Evolutionary conservation across 2,329 filamentous ascomycete genomes (phyloP), one percentile per base, ranked within the genome.

Genomic region (Graphilbum sp.): DNA sequence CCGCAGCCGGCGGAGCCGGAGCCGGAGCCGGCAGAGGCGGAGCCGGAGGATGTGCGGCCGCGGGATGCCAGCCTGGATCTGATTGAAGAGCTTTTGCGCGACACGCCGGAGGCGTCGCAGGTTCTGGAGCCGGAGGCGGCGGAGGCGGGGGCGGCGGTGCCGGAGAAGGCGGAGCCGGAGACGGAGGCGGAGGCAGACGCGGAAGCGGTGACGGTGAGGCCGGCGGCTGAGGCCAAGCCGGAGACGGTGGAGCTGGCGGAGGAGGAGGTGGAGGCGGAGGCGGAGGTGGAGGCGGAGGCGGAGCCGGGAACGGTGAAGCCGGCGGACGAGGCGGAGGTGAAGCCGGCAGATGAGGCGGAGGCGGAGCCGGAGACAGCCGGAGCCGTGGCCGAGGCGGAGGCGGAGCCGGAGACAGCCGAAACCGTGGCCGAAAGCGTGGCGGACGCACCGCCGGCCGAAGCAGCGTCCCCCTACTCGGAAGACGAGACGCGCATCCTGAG

Each of bases 1-100:
- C 17, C 12, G 34, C 30, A 6, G 25, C n/a, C 1, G 16, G 29
- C 12, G 30, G 15, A 10, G 21, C 9, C 3, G n/a, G 27, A 5
- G 35, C 5, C 36, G 35, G 30, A 32, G 30, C 5, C 6, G 30
- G 30, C n/a, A 10, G 17, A 18, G 30, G 30, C 4, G 5, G 30
- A 18, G 7, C 11, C 7, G 5, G 12, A 6, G n/a, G 30, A 32
- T 13, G 30, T 17, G 10, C n/a, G n/a, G n/a, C n/a, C n/a, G n/a
- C 11, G 5, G 13, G 27, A n/a, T 12, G 27, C 7, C 27, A 60
- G 63, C 25, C 46, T 67, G 11, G 61, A 71, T 35, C 67, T 65
- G 2, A 70, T 75, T 34, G 66, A 72, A 36, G 70, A 72, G 43
- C 55, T 75, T 27, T 59, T 75, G 18, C 67, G 70, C 37, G 70